phyloP scores from a whole-genome alignment of 345 rosid species.

The Acer negundo region DNA sequence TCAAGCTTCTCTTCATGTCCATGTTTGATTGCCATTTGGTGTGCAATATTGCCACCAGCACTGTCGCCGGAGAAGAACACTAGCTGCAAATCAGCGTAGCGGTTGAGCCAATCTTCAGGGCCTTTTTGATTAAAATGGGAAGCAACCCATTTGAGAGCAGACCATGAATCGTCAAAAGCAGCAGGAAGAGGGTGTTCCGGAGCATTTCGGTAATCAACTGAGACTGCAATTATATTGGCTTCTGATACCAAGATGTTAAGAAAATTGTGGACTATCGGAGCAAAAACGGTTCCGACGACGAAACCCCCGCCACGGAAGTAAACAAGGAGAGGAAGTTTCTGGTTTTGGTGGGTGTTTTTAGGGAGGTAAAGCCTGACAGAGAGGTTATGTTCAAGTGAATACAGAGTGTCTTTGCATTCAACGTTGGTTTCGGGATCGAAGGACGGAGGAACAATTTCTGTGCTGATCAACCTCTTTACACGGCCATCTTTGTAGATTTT shows the following conservation, averaged over 20 bases:
- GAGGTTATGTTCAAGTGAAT: constrained; percentile 22
- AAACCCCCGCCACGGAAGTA: constrained; percentile 41
- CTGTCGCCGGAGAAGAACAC: constrained; percentile 41
- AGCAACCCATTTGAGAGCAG: constrained; percentile 44
- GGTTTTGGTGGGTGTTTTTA: constrained; percentile 4
- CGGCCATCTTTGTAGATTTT: constrained; percentile 51
- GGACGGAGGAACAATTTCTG: constrained; percentile 38
- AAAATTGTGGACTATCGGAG: constrained; percentile 25
- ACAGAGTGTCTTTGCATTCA: constrained; percentile 44
- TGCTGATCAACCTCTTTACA: constrained; percentile 41
- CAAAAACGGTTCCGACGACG: constrained; percentile 31
- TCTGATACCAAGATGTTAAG: constrained; percentile 21
- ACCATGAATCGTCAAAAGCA: constrained; percentile 45
- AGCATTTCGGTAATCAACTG: constrained; percentile 38
- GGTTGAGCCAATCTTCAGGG: constrained; percentile 38
- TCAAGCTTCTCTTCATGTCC: constrained; percentile 11
- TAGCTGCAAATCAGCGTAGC: constrained; percentile 29
- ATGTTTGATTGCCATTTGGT: constrained; percentile 25
- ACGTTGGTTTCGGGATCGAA: constrained; percentile 45
- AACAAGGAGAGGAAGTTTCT: constrained; percentile 38
- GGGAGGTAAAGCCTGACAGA: constrained; percentile 49
- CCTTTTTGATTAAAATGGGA: constrained; percentile 31
- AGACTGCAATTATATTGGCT: constrained; percentile 30
- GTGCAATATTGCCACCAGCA: constrained; percentile 41
- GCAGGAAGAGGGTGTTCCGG: constrained; percentile 42